A percentile compares a stretch with the other conserved stretches of the same genome.
phyloP scores from a whole-genome alignment of 306 rosid species.

The Lathyrus oleraceus region DNA sequence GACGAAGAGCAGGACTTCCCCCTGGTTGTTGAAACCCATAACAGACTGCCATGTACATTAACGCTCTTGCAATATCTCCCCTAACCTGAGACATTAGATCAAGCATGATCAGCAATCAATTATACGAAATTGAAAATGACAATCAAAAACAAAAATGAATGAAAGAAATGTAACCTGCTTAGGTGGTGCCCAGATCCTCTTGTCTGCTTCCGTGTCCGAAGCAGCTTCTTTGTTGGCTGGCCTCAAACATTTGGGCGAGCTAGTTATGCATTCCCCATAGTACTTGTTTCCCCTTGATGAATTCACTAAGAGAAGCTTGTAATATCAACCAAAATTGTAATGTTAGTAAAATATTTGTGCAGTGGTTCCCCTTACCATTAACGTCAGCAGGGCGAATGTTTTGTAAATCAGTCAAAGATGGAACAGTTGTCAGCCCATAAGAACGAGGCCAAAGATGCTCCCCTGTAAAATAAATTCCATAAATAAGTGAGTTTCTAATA shows the following conservation, averaged over 20 bases:
- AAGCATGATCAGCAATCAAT: not conserved
- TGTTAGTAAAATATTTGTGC: not conserved
- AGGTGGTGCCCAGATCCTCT: slow-evolving; percentile 73
- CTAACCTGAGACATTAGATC: slow-evolving; percentile 50
- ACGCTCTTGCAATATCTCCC: slow-evolving; percentile 79
- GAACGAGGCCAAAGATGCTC: slow-evolving; percentile 87
- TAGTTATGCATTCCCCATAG: slow-evolving; percentile 60
- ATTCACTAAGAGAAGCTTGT: slow-evolving; percentile 52
- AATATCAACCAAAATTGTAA: slow-evolving; percentile 35
- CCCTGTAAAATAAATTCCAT: slow-evolving; percentile 43
- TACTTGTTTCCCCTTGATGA: slow-evolving; percentile 79
- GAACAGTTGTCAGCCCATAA: slow-evolving; percentile 58
- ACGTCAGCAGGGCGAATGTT: slow-evolving; percentile 75
- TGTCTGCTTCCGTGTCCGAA: slow-evolving; percentile 72
- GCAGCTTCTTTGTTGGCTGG: slow-evolving; percentile 82
- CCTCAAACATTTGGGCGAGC: slow-evolving; percentile 54
- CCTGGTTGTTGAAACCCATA: slow-evolving; percentile 59
- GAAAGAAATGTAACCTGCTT: slow-evolving; percentile 42
- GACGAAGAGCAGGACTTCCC: slow-evolving; percentile 54
- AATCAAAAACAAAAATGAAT: not conserved
- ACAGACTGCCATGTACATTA: slow-evolving; percentile 77
- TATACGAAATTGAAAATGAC: not conserved
- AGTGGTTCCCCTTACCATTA: slow-evolving; percentile 53
- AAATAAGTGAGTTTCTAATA: slow-evolving; percentile 11
- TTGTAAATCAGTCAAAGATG: slow-evolving; percentile 68